phyloP scores from a whole-genome alignment of 345 rosid genomes.

The Corchorus olitorius region DNA sequence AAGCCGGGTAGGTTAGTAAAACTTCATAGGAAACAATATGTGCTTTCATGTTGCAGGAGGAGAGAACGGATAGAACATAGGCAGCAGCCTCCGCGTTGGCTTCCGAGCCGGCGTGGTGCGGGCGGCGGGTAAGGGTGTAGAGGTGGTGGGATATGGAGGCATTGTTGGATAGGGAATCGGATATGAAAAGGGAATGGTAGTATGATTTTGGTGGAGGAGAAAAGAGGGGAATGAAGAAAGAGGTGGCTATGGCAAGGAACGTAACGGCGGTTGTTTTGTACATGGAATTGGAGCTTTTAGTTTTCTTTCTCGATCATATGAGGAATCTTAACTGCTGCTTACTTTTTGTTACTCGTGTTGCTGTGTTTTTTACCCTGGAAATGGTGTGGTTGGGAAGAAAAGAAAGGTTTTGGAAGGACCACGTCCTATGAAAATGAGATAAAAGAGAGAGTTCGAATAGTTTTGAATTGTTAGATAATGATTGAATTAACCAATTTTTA shows the following conservation, averaged over 20 bases:
- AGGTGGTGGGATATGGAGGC: constrained; percentile 63
- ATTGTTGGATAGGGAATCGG: constrained; percentile 60
- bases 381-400: background rate
- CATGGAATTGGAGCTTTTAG: constrained; percentile 27
- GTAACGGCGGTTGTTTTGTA: constrained; percentile 32
- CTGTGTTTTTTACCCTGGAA: background rate
- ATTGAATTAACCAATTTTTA: background rate
- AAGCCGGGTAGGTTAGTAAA: constrained; percentile 65
- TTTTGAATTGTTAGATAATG: constrained; percentile 13
- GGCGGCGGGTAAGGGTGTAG: constrained; percentile 71
- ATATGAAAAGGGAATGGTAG: constrained; percentile 58
- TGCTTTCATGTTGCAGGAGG: constrained; percentile 43
- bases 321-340: background rate
- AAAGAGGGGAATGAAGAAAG: constrained; percentile 39
- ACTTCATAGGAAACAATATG: constrained; percentile 58
- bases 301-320: background rate
- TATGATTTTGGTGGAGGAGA: constrained; percentile 48
- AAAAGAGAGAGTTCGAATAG: background rate
- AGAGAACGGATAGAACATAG: constrained; percentile 53
- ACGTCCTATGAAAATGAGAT: background rate
- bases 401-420: background rate
- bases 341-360: constrained; percentile 6
- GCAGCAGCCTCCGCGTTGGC: constrained; percentile 81
- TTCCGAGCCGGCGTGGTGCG: constrained; percentile 73
- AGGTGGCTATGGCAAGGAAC: constrained; percentile 42